Evolutionary conservation across 805 yeast species (phyloP), one percentile per base, ranked within the genome.

Genomic region (Pichia exigua): DNA sequence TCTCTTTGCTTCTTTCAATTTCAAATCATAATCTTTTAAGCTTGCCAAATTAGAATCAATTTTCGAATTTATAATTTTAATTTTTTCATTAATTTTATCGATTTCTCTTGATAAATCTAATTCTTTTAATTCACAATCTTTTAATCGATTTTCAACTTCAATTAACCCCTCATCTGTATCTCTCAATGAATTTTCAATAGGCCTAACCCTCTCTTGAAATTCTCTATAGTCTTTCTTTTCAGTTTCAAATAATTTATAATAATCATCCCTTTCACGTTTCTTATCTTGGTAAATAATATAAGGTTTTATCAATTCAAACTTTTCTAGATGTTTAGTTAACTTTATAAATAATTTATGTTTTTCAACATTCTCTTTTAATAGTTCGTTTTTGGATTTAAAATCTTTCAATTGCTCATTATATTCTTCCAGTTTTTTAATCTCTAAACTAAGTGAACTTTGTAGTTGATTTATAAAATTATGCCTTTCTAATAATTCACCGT

Each of bases 381-480:
- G 57, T 8, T 61, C 69, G 48, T 70, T 73, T 45, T 73, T 74
- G 9, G 58, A 59, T 5, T 61, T 56, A 39, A 80, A 65, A 12
- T 61, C 57, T 3, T 61, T 59, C 21, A 78, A 60, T 42, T 64
- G 67, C 3, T 52, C 51, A 39, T 64, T 65, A 4, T 68, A 48
- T 18, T 66, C 65, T 0, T 57, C 59, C 17, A 76, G 61, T 7
- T 65, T 59, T 20, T 60, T 60, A 1, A 54, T 50, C 18, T 68
- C 61, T 10, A 59, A 63, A 45, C 65, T 68, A 47, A 70, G 61
- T 13, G 63, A 62, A 7, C 57, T 64, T 57, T 87, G 88, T 13
- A 79, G 68, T 6, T 65, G 65, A 32, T 77, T 81, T 46, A 92
- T 71, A 28, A 69, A 59, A 39, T 78, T 74, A 60, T 92, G 95